A percentile compares a stretch with the other conserved stretches of the same genome.
Evolutionary conservation across 257 asterid species (phyloP).

Genomic region (Solanum piurae): DNA sequence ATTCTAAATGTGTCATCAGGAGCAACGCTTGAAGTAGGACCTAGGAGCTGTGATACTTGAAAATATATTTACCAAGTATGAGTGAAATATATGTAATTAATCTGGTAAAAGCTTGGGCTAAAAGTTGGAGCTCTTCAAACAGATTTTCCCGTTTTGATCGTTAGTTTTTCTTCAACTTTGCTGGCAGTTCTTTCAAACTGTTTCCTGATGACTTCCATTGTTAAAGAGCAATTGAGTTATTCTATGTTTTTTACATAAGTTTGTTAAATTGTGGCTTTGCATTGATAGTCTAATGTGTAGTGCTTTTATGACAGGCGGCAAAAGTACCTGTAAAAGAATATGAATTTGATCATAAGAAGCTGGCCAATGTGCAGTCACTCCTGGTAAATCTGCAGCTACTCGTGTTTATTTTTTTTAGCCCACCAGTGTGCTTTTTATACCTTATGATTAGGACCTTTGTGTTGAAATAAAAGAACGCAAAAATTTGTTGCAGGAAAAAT

Average conservation of each 20-base stretch:
- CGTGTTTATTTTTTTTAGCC: not conserved
- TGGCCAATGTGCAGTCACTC: slow-evolving; percentile 72
- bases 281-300: not conserved
- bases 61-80: not conserved
- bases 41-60: not conserved
- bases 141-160: not conserved
- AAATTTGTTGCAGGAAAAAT: slow-evolving; percentile 42
- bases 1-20: not conserved
- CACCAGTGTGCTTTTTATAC: not conserved
- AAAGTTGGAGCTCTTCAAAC: not conserved
- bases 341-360: slow-evolving; percentile 62
- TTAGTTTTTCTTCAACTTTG: not conserved
- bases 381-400: slow-evolving; percentile 44
- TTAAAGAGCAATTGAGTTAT: not conserved
- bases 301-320: slow-evolving; percentile 52
- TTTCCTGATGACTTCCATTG: not conserved
- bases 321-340: slow-evolving; percentile 87
- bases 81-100: not conserved
- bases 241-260: not conserved
- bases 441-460: not conserved
- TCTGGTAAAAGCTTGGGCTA: not conserved
- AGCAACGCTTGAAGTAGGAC: not conserved
- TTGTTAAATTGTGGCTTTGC: not conserved
- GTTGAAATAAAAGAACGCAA: not conserved
- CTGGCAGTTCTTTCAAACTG: not conserved